phyloP scores from a whole-genome alignment of 164 flowering plant genomes.

The Magnolia officinalis region DNA sequence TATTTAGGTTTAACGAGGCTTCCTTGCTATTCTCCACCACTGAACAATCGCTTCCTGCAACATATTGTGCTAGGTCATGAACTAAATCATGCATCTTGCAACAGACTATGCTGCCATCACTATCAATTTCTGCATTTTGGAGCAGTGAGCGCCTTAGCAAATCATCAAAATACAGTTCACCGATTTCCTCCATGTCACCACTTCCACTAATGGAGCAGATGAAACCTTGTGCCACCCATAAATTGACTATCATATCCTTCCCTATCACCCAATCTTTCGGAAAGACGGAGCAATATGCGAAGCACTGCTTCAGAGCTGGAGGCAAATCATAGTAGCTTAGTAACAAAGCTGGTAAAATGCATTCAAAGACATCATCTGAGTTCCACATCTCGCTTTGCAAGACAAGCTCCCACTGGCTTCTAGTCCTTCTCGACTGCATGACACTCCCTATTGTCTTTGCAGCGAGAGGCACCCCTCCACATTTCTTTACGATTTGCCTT shows the following conservation, averaged over 20 bases:
- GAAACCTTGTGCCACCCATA: slow-evolving; percentile 22
- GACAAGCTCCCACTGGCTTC: slow-evolving; percentile 12
- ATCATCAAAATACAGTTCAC: slow-evolving; percentile 13
- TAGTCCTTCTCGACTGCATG: slow-evolving; percentile 1
- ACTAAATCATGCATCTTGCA: slow-evolving; percentile 12
- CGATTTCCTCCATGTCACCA: slow-evolving; percentile 14
- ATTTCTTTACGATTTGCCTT: slow-evolving; percentile 12
- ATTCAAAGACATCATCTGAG: not conserved
- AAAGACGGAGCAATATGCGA: slow-evolving; percentile 22
- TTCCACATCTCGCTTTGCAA: slow-evolving; percentile 16
- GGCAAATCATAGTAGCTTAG: slow-evolving; percentile 19
- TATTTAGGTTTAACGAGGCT: too few species aligned
- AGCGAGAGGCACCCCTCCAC: slow-evolving; percentile 19
- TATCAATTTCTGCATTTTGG: not conserved
- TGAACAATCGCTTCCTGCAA: not conserved
- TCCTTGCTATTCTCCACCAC: not conserved
- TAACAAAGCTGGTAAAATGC: slow-evolving; percentile 12
- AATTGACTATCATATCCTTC: slow-evolving; percentile 12
- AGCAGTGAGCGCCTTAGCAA: slow-evolving; percentile 11
- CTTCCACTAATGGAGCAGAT: not conserved
- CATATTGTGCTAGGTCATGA: slow-evolving; percentile 6
- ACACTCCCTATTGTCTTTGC: slow-evolving; percentile 14
- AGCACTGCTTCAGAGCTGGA: slow-evolving; percentile 16
- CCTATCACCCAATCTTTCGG: slow-evolving; percentile 9
- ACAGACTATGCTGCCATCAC: not conserved